A percentile compares a stretch with the other conserved stretches of the same genome.
These are phyloP conservation scores for Euclidium syriacum DNA, from an alignment of 345 rosid genomes.

Conservation along the genomic window DNA sequence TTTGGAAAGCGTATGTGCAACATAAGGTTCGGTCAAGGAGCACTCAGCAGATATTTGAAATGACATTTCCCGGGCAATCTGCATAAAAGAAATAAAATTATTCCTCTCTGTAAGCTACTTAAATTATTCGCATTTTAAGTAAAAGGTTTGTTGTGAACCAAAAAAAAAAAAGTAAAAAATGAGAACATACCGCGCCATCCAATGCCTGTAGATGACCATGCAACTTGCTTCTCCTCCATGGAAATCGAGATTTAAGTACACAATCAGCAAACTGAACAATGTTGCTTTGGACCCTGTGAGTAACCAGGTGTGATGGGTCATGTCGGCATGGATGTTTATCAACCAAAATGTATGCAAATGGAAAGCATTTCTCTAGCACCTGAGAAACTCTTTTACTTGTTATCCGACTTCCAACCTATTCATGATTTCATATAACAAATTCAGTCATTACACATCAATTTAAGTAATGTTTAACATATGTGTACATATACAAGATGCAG, in stretches of 20 bases:
- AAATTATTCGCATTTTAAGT: conserved; percentile 12
- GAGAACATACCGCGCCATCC: conserved; percentile 52
- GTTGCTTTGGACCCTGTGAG: conserved; percentile 83
- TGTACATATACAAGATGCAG: not conserved
- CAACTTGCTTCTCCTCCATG: conserved; percentile 40
- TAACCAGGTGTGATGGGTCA: conserved; percentile 87
- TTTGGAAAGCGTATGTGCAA: conserved; percentile 58
- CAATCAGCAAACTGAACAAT: conserved; percentile 52
- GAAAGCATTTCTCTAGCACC: conserved; percentile 70
- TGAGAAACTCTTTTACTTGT: conserved; percentile 80
- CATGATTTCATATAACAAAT: conserved; percentile 25
- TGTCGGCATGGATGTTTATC: conserved; percentile 81
- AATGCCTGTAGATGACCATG: conserved; percentile 43
- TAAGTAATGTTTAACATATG: not conserved
- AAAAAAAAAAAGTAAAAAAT: too few species aligned
- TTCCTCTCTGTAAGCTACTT: too few species aligned
- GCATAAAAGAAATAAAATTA: conserved; percentile 26
- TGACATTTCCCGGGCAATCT: conserved; percentile 70
- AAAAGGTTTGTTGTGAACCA: conserved; percentile 13
- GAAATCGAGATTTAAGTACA: conserved; percentile 45
- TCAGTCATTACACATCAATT: conserved; percentile 4
- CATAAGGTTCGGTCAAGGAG: conserved; percentile 76
- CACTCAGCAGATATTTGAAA: conserved; percentile 56
- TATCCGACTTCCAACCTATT: conserved; percentile 86
- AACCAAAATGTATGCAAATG: conserved; percentile 68